Conservation (phyloP, 495 filamentous ascomycete genomes). For the Trichoderma asperelloides region DNA sequence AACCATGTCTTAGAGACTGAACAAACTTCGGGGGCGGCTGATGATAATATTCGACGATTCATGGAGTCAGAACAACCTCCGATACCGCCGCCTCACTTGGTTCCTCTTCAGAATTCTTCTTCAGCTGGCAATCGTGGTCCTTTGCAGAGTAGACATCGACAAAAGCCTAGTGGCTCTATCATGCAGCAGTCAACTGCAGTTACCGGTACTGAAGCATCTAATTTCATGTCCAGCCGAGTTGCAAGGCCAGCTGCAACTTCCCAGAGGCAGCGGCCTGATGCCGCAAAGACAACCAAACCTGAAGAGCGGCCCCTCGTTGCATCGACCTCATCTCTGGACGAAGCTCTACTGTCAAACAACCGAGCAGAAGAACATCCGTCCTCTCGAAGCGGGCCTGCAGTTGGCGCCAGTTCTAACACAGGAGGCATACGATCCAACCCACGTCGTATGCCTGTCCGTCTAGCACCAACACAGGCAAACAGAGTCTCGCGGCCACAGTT, state of each 20-base stretch:
- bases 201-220: neutral
- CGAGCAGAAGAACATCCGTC: neutral
- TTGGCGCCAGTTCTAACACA: neutral
- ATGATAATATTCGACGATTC: neutral
- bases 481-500: constrained; percentile 15
- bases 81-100: constrained; percentile 33
- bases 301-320: neutral
- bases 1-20: neutral
- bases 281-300: neutral
- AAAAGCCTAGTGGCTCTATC: constrained; percentile 25
- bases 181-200: neutral
- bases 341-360: neutral
- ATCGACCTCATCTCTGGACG: neutral
- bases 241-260: neutral
- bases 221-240: neutral
- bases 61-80: constrained; percentile 22
- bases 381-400: neutral
- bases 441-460: neutral
- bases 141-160: neutral
- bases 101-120: constrained; percentile 37
- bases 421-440: neutral
- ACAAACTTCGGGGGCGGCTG: neutral
- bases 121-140: constrained; percentile 34
- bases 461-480: neutral
- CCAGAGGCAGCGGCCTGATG: neutral